Percentiles rank a stretch among this genome's conserved stretches.
Evolutionary conservation across 2,329 filamentous ascomycete genomes (phyloP).

Genomic region (Calonectria fujianensis): DNA sequence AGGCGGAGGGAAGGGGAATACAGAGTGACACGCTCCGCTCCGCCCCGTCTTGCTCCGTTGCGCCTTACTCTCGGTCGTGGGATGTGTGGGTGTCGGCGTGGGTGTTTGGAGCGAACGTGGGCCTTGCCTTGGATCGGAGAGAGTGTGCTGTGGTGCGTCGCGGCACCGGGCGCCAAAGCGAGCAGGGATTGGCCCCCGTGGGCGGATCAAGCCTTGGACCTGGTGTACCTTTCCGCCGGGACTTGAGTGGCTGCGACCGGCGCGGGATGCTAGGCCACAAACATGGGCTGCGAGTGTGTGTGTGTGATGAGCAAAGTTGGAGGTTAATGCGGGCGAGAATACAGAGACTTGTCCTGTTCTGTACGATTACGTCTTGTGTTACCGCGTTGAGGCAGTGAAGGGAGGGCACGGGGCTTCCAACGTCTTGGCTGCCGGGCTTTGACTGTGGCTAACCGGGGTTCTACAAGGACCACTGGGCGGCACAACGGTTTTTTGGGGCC

Average conservation of each 20-base stretch:
- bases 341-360: conserved; percentile 8
- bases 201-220: conserved; percentile 15
- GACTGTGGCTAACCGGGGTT: conserved; percentile 5
- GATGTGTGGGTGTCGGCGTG: conserved; percentile 31
- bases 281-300: background rate
- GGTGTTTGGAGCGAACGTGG: conserved; percentile 26
- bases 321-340: conserved; percentile 1
- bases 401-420: conserved; percentile 16
- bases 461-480: background rate
- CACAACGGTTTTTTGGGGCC: conserved; percentile 13
- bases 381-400: conserved; percentile 15
- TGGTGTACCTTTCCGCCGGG: conserved; percentile 27
- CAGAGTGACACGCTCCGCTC: conserved; percentile 35
- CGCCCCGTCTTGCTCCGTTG: conserved; percentile 31
- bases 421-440: conserved; percentile 16
- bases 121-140: conserved; percentile 32
- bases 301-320: conserved; percentile 8
- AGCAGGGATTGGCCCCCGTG: conserved; percentile 30
- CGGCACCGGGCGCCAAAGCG: conserved; percentile 25
- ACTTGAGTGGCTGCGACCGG: conserved; percentile 5
- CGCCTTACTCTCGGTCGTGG: conserved; percentile 33
- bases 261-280: conserved; percentile 21
- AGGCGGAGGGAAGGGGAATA: conserved; percentile 17
- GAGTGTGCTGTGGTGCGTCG: conserved; percentile 31
- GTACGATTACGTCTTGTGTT: conserved; percentile 33